These are phyloP conservation scores for Dichomitus squalens DNA, from an alignment of 1,284 basidiomycete species.

Conservation along the genomic window DNA sequence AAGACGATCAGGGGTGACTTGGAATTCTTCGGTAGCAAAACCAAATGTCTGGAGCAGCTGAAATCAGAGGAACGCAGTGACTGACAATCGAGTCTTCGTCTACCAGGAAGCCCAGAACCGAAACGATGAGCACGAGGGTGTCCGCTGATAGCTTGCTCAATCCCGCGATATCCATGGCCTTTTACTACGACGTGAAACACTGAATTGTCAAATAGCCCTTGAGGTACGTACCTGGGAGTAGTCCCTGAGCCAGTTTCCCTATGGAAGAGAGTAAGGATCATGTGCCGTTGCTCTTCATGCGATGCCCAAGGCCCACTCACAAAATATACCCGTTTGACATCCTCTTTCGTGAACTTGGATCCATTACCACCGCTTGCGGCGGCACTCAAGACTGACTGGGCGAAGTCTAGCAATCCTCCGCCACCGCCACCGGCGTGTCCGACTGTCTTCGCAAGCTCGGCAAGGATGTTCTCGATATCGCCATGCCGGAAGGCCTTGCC, in stretches of 20 bases:
- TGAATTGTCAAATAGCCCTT: not conserved
- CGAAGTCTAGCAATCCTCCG: slow-evolving; percentile 51
- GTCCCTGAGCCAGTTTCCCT: slow-evolving; percentile 70
- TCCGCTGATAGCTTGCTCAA: slow-evolving; percentile 62
- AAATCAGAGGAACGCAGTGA: not conserved
- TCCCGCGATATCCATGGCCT: slow-evolving; percentile 83
- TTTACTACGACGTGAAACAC: slow-evolving; percentile 22
- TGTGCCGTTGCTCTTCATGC: not conserved
- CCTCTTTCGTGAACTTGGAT: slow-evolving; percentile 59
- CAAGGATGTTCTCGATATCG: slow-evolving; percentile 68
- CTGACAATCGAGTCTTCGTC: slow-evolving; percentile 21
- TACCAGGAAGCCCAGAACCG: slow-evolving; percentile 74
- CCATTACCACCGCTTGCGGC: slow-evolving; percentile 42
- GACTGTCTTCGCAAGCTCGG: slow-evolving; percentile 57
- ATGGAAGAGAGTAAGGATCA: not conserved
- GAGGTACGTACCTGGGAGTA: slow-evolving; percentile 52
- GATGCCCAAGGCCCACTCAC: slow-evolving; percentile 38
- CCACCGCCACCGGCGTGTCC: slow-evolving; percentile 47
- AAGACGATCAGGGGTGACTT: slow-evolving; percentile 82
- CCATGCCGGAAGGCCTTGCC: slow-evolving; percentile 78
- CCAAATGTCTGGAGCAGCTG: slow-evolving; percentile 56
- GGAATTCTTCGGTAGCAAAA: slow-evolving; percentile 75
- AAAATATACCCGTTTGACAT: slow-evolving; percentile 69
- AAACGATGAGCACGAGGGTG: slow-evolving; percentile 73
- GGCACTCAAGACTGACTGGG: slow-evolving; percentile 46